Base-by-base conservation (phyloP, 2,329 filamentous ascomycete species). In the Fusarium avenaceum region DNA sequence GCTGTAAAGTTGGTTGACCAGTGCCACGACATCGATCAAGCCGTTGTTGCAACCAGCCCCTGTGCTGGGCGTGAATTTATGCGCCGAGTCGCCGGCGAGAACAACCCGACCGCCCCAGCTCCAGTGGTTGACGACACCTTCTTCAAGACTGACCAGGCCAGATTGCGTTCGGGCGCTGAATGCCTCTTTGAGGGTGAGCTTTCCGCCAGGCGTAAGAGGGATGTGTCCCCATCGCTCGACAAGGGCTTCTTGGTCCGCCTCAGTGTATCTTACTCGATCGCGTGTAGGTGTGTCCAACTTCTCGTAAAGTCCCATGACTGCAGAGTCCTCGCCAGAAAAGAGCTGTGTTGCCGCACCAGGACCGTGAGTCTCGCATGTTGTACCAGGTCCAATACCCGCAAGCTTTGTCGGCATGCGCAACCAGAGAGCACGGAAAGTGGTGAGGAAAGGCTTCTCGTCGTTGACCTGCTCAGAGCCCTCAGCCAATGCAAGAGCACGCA, bases 11-110 rank as follows among this genome's bases (percentile, higher is more conserved):
- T 68, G 65, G 49, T 79, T 79, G 50, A 65, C 63, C 1, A 79
- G 60, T 0, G 63, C 70, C 6, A 77, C 71, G 2, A 77, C 56
- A 15, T 80, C 78, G 33, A 77, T 72, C 2, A 81, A 69, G 0
- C 75, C 79, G 20, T 75, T 76, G 64, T 81, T 80, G 38, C 75
- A 76, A 1, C 79, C 79, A 1, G 73, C 69, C 0, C 77, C 79
- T 0, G 76, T 71, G 47, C 76, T 79, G 0, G 80, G 78, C 0
- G 78, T 80, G 50, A 77, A 76, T 40, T 81, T 81, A 57, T 81
- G 80, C 2, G 72, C 74, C 0, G 80, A 67, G 40, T 82, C 80
- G 0, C 80, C 80, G 0, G 68, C 74, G 1, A 82, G 75, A 2
- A 78, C 78, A 9, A 81, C 65, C 1, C 77, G 70, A 2, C 78